Conservation (phyloP, 2,329 filamentous ascomycete genomes). For the Albifimbria verrucaria region DNA sequence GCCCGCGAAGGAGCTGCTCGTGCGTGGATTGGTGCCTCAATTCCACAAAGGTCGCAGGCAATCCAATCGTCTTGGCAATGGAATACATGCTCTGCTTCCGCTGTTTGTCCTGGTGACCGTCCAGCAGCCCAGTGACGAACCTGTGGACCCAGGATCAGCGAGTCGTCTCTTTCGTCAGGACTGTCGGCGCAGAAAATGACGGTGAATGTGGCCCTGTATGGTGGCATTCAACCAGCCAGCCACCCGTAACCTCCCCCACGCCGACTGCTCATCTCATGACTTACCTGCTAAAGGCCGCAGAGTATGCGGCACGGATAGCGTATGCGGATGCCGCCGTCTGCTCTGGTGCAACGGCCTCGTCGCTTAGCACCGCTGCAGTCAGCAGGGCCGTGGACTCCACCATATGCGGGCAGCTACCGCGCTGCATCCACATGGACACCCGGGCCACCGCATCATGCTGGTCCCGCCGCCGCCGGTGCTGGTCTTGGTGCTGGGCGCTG, state of each 20-base stretch:
- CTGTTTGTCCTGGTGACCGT: constrained; percentile 66
- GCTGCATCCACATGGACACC: constrained; percentile 67
- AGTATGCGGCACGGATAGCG: constrained; percentile 66
- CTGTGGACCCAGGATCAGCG: constrained; percentile 31
- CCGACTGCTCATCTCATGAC: constrained; percentile 20
- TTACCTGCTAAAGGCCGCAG: constrained; percentile 70
- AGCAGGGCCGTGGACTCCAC: constrained; percentile 76
- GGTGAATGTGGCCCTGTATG: background rate
- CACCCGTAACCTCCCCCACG: too few relatives aligned
- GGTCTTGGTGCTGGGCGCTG: constrained; percentile 4
- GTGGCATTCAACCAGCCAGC: background rate
- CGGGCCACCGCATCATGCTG: constrained; percentile 51
- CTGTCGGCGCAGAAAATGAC: background rate
- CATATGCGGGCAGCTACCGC: constrained; percentile 72
- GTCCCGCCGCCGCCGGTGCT: constrained; percentile 17
- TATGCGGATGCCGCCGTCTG: constrained; percentile 45
- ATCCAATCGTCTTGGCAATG: constrained; percentile 62
- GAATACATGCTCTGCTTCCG: constrained; percentile 71
- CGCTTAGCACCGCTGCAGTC: constrained; percentile 64
- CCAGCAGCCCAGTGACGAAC: constrained; percentile 78
- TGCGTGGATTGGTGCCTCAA: constrained; percentile 87
- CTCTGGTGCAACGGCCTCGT: constrained; percentile 38
- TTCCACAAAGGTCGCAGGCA: constrained; percentile 81
- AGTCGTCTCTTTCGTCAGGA: background rate
- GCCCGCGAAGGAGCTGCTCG: constrained; percentile 77